phyloP scores from a whole-genome alignment of 75 land plant species.

The Selaginella tamariscina region DNA sequence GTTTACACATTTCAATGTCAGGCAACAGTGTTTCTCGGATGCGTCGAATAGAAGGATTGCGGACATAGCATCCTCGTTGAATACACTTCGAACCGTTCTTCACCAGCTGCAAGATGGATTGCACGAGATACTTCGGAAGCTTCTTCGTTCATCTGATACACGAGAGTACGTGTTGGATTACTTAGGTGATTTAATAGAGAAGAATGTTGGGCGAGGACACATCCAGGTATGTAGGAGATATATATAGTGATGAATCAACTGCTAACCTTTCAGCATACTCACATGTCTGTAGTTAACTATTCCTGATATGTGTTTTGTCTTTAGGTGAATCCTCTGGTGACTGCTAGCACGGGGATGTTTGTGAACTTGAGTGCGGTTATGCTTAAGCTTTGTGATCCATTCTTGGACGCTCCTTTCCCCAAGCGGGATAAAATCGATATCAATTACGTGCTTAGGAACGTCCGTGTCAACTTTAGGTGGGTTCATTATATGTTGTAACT shows the following conservation, averaged over 20 bases:
- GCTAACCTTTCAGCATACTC: neutral
- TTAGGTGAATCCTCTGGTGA: slow-evolving; percentile 66
- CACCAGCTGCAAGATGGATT: slow-evolving; percentile 82
- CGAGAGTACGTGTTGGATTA: slow-evolving; percentile 64
- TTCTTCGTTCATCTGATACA: slow-evolving; percentile 52
- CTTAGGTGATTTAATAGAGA: slow-evolving; percentile 70
- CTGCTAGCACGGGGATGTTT: slow-evolving; percentile 88
- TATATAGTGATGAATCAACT: no score
- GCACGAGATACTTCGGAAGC: slow-evolving; percentile 41
- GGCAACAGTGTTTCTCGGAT: slow-evolving; percentile 87
- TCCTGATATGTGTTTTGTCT: slow-evolving; percentile 2
- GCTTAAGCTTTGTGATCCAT: slow-evolving; percentile 90
- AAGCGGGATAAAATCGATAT: slow-evolving; percentile 84
- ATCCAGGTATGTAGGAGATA: slow-evolving; percentile 63
- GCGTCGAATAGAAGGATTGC: slow-evolving; percentile 60
- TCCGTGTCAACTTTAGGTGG: slow-evolving; percentile 67
- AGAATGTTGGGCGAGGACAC: slow-evolving; percentile 62
- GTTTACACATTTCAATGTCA: no score
- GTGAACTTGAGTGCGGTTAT: slow-evolving; percentile 91
- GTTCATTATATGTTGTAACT: neutral
- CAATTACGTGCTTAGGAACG: slow-evolving; percentile 48
- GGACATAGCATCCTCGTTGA: slow-evolving; percentile 72
- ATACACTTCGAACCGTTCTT: slow-evolving; percentile 78
- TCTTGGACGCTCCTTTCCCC: slow-evolving; percentile 54
- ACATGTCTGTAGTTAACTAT: neutral